These are phyloP conservation scores for Phyllosticta citriasiana DNA, from an alignment of 2,329 filamentous ascomycete species.

Conservation along the genomic window DNA sequence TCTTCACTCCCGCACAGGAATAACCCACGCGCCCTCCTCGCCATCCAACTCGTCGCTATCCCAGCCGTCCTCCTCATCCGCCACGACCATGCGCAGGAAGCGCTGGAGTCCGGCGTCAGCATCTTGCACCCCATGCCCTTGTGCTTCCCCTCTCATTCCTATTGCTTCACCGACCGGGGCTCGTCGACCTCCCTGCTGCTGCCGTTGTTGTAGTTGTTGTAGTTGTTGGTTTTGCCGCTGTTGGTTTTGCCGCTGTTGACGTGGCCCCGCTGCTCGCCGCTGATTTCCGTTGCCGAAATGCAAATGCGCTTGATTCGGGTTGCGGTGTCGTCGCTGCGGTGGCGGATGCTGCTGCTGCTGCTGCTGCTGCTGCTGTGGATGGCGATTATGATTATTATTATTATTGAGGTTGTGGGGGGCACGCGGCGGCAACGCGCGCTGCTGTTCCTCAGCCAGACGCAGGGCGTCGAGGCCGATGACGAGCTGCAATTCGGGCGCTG, in stretches of 20 bases:
- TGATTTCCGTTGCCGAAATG: too few relatives aligned
- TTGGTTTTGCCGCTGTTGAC: too few relatives aligned
- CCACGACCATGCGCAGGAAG: conserved; percentile 42
- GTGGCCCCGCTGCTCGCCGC: too few relatives aligned
- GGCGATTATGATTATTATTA: not conserved
- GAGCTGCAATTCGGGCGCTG: not conserved
- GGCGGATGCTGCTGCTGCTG: not conserved
- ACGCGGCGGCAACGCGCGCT: not conserved
- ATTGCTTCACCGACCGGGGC: too few relatives aligned
- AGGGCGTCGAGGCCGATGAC: not conserved
- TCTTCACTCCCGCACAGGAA: conserved; percentile 11
- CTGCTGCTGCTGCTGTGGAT: not conserved
- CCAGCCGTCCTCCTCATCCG: conserved; percentile 50
- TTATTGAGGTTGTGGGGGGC: not conserved
- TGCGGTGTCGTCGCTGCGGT: too few relatives aligned
- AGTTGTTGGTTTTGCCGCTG: too few relatives aligned
- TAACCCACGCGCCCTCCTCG: conserved; percentile 13
- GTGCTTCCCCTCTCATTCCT: too few relatives aligned
- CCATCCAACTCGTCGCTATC: conserved; percentile 47
- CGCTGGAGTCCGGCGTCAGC: conserved; percentile 28
- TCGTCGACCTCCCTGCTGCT: too few relatives aligned
- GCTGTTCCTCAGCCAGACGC: not conserved
- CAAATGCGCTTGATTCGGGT: too few relatives aligned
- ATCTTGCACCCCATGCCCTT: too few relatives aligned
- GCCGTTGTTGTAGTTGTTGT: too few relatives aligned